Evolutionary conservation across 2,329 filamentous ascomycete genomes (phyloP), one percentile per base, ranked within the genome.

Genomic region (Diaporthe nobilis): DNA sequence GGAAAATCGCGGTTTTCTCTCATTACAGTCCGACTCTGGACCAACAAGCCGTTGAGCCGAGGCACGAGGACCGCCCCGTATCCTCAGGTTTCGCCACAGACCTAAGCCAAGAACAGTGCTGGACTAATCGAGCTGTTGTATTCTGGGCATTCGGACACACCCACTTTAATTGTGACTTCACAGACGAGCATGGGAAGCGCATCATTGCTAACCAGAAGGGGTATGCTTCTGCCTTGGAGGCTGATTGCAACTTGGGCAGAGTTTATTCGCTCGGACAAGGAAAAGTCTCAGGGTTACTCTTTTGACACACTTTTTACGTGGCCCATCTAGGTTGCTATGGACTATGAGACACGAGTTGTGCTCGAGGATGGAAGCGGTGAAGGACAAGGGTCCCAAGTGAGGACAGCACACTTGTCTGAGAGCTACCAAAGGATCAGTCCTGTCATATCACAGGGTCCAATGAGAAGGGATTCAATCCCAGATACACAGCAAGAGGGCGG

Each of bases 141-240:
- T 39, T 86, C 0, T 89, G 86, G 87, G 87, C 83, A 0, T 89
- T 88, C 80, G 86, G 87, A 0, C 87, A 89, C 77, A 89, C 87
- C 12, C 86, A 88, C 76, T 87, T 82, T 77, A 87, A 86, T 76
- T 87, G 86, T 78, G 83, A 86, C 63, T 86, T 85, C 22, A 63
- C 37, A 25, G 58, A 63, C 34, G 25, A 63, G 37, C 2, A 63
- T 42, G 58, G 58, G 34, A 63, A 63, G 37, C 58, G 22, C 31
- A 42, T 63, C 6, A 17, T 44, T 63, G 37, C 58, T 25, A 63
- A 63, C 22, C 37, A 63, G n/a, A 63, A 63, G n/a, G 58, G 58
- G 2, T 63, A 63, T 9, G 4, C 37, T 44, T 44, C 34, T 42
- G 31, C 58, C 22, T 25, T 44, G 42, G 58, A 63, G 34, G 34